phyloP scores from a whole-genome alignment of 352 stramenopile genomes.

The Phytophthora sojae region DNA sequence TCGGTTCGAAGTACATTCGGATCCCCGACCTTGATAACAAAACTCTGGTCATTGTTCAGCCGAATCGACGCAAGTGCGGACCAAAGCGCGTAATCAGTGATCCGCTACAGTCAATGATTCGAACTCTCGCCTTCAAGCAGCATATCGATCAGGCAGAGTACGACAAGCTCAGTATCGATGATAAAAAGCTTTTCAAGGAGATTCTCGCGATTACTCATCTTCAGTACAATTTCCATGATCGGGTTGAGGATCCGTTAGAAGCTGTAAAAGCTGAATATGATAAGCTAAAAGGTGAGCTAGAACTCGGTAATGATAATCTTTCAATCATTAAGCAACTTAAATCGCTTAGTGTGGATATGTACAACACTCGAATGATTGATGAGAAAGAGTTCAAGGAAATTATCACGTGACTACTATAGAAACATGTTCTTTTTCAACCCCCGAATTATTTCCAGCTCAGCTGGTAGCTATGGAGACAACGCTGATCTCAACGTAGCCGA shows the following conservation, averaged over 20 bases:
- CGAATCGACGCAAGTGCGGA: conserved; percentile 8
- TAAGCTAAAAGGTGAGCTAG: too few relatives aligned
- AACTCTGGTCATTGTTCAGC: conserved; percentile 18
- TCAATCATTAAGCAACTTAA: too few relatives aligned
- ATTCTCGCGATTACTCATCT: conserved; percentile 13
- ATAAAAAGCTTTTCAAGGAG: conserved; percentile 20
- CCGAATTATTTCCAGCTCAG: too few relatives aligned
- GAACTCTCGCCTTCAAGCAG: conserved; percentile 10
- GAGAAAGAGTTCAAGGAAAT: too few relatives aligned
- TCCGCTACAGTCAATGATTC: conserved; percentile 1
- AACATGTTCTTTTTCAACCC: too few relatives aligned
- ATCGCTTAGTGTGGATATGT: too few relatives aligned
- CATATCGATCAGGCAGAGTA: conserved; percentile 24
- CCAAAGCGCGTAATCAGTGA: neutral
- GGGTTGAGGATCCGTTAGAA: conserved; percentile 18
- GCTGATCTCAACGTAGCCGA: too few relatives aligned
- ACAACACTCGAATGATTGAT: too few relatives aligned
- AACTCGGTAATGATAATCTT: too few relatives aligned
- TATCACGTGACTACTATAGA: too few relatives aligned
- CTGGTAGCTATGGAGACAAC: too few relatives aligned
- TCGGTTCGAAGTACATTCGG: conserved; percentile 1
- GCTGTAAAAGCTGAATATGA: neutral
- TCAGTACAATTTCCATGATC: conserved; percentile 10
- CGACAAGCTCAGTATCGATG: conserved; percentile 22
- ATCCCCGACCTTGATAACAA: conserved; percentile 20